phyloP scores from a whole-genome alignment of 345 rosid species.

The Abelmoschus esculentus region DNA sequence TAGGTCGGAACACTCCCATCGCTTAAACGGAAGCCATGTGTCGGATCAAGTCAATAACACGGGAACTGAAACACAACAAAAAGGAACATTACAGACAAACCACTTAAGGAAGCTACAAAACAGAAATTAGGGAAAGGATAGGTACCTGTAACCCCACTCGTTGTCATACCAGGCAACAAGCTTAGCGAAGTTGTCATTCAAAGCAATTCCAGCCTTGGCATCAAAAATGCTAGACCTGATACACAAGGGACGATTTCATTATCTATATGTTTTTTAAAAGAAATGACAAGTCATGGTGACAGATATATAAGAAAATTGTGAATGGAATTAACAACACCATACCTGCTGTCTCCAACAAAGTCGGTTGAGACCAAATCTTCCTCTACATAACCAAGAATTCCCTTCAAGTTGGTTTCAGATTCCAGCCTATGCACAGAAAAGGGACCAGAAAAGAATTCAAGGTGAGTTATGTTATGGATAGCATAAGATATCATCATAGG shows the following conservation, averaged over 20 bases:
- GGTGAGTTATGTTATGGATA: background rate
- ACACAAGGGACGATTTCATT: too few species aligned
- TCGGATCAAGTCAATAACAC: slow-evolving; percentile 51
- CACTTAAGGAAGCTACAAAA: background rate
- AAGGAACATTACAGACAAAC: background rate
- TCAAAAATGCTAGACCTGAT: too few species aligned
- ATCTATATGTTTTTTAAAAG: too few species aligned
- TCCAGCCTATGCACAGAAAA: background rate
- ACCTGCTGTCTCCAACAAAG: background rate
- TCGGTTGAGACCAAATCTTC: background rate
- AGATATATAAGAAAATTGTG: too few species aligned
- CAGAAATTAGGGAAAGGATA: background rate
- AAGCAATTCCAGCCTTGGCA: too few species aligned
- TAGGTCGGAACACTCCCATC: background rate
- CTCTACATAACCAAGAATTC: background rate
- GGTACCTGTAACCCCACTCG: slow-evolving; percentile 52
- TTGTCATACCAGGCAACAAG: slow-evolving; percentile 51
- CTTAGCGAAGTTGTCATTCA: slow-evolving; percentile 16
- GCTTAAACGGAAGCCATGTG: slow-evolving; percentile 27
- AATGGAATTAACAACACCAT: background rate
- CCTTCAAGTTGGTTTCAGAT: background rate
- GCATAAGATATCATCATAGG: background rate
- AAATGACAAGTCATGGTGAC: too few species aligned
- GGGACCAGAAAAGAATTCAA: background rate
- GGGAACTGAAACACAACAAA: slow-evolving; percentile 24